A percentile compares a stretch with the other conserved stretches of the same genome.
Evolutionary conservation across 139 green algal species (phyloP).

Genomic region (Micromonas pusilla): DNA sequence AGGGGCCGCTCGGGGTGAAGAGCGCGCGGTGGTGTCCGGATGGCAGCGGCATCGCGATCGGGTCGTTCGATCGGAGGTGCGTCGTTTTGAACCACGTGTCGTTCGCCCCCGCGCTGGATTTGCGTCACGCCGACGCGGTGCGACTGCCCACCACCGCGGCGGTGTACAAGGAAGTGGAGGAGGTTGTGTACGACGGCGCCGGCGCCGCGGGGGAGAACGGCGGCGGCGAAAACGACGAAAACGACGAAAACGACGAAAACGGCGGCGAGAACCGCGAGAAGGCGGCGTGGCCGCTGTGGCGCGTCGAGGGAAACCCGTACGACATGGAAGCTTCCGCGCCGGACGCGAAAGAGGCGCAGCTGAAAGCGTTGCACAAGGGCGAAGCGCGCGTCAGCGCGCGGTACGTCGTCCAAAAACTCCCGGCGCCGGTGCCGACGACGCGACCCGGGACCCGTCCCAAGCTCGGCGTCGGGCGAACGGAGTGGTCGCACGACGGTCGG

Average conservation of each 20-base stretch:
- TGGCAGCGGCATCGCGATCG: constrained; percentile 33
- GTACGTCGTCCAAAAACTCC: not conserved
- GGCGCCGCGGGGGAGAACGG: no score
- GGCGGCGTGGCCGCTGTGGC: no score
- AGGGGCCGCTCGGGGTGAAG: constrained; percentile 30
- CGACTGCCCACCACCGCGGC: not conserved
- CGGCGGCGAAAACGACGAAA: not conserved
- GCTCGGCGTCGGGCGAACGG: constrained; percentile 28
- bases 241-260: not conserved
- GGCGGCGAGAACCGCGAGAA: not conserved
- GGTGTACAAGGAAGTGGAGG: not conserved
- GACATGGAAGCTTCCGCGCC: no score
- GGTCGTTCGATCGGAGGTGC: constrained; percentile 29
- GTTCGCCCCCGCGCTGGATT: not conserved
- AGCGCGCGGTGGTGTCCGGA: constrained; percentile 31
- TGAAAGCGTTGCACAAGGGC: no score
- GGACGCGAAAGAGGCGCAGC: no score
- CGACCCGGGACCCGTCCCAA: no score
- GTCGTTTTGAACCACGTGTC: not conserved
- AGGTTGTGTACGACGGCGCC: not conserved
- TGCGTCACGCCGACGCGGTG: not conserved
- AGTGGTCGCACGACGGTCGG: constrained; percentile 57
- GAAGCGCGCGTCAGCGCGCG: not conserved
- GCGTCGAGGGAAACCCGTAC: no score
- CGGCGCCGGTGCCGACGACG: not conserved